Base-by-base conservation (phyloP, 306 rosid genomes). In the Carpinus viminea region DNA sequence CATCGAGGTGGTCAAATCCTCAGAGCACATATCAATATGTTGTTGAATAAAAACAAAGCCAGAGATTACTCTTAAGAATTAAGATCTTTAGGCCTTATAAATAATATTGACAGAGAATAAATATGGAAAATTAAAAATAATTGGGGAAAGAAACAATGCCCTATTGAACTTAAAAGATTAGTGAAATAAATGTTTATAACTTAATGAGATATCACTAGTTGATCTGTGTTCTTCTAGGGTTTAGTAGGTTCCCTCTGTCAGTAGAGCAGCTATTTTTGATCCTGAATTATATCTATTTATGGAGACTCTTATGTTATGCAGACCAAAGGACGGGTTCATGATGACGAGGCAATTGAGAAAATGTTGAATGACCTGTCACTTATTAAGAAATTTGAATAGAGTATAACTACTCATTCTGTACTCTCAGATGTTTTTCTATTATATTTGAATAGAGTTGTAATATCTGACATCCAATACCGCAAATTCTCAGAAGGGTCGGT, bases 301-400 rank as follows among this genome's bases (percentile, higher is more conserved):
- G 36, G 20, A 28, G 45, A 16, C 16, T 47, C 26, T 73, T 73
- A 21, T 53, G 21, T 52, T 74, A 7, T 83, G 80, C 91, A 94
- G 98, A 88, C 97, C 65, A 94, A 92, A 80, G 98, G 98, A 74
- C 87, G 98, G 38, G 91, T 88, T 28, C 97, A 92, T 46, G 98
- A 95, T 18, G 98, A 95, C 34, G 98, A 95, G 48, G 97, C 96
- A 15, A 95, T 95, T 12, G 97, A 95, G 88, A 95, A 92, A 78
- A 95, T 95, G 98, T 81, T 95, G 84, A 90, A 84, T 53, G 98
- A 95, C 74, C 82, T 92, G 8, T 91, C 98, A 1, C 72, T 95
- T 45, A 95, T 95, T 69, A 92, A 95, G 96, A 92, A 88, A 83
- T 95, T 95, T 73, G 98, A 92, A 76, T 92, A 83, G 82, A 8